A percentile compares a stretch with the other conserved stretches of the same genome.
Conservation (phyloP, 225 moss, liverwort and hornwort species). For the Pleurozium schreberi region DNA sequence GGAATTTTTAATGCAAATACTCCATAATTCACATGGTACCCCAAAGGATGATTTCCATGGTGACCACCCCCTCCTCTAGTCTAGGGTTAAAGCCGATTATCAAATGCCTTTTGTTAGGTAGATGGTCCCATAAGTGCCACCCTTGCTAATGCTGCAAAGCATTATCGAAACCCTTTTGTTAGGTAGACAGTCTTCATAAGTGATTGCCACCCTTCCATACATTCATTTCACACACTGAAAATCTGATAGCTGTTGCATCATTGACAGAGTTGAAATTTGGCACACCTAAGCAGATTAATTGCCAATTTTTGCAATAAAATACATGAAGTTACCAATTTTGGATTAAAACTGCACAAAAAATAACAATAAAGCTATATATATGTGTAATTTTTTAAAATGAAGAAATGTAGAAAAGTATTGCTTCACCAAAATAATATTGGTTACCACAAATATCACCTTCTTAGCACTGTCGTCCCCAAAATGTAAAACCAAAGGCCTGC, state of each 20-base stretch:
- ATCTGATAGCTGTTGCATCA: not conserved
- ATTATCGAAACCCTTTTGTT: not conserved
- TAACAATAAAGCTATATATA: too few species aligned
- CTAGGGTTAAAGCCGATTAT: too few species aligned
- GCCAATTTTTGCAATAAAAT: too few species aligned
- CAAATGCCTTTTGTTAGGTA: not conserved
- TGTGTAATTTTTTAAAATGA: not conserved
- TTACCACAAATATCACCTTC: not conserved
- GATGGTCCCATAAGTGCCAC: not conserved
- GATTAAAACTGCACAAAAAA: not conserved
- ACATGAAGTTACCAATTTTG: not conserved
- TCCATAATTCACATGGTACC: too few species aligned
- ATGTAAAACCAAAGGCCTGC: not conserved
- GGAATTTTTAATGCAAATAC: too few species aligned
- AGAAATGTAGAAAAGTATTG: not conserved
- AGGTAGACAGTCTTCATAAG: too few species aligned
- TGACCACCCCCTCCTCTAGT: too few species aligned
- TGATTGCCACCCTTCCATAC: not conserved
- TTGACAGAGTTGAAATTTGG: not conserved
- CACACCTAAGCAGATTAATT: too few species aligned
- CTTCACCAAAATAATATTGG: not conserved
- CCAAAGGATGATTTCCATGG: too few species aligned
- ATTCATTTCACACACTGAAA: not conserved
- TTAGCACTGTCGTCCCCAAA: not conserved
- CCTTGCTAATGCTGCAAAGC: not conserved